A percentile compares a stretch with the other conserved stretches of the same genome.
phyloP scores from a whole-genome alignment of 768 basidiomycete genomes.

The Naganishia onofrii region DNA sequence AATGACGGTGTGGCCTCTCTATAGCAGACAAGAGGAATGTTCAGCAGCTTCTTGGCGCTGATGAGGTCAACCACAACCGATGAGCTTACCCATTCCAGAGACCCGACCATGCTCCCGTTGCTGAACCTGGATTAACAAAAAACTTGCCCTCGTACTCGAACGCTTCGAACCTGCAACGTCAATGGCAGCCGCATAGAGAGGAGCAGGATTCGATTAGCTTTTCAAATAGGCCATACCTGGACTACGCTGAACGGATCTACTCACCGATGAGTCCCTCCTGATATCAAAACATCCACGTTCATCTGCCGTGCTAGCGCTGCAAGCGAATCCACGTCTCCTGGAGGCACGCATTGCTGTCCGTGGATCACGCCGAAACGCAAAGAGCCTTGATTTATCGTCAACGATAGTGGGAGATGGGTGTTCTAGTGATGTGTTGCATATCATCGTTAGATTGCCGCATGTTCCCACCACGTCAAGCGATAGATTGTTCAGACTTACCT shows the following conservation, averaged over 20 bases:
- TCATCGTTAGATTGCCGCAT: too few species aligned
- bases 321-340: conserved; percentile 87
- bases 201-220: neutral
- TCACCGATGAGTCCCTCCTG: conserved; percentile 91
- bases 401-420: conserved; percentile 71
- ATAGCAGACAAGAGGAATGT: neutral
- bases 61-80: too few species aligned
- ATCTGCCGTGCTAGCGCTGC: conserved; percentile 85
- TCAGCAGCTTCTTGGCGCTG: too few species aligned
- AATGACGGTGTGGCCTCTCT: conserved; percentile 91
- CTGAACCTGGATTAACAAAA: conserved; percentile 93
- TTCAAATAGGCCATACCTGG: neutral
- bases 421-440: conserved; percentile 53
- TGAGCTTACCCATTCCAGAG: conserved; percentile 64
- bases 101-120: conserved; percentile 91
- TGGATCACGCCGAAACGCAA: conserved; percentile 90
- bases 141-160: conserved; percentile 86
- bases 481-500: conserved; percentile 58
- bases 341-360: conserved; percentile 88
- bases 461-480: neutral
- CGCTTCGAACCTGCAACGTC: conserved; percentile 75
- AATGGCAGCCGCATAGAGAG: neutral
- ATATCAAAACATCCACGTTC: conserved; percentile 94
- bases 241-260: conserved; percentile 41
- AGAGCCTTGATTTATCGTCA: conserved; percentile 74